These are phyloP conservation scores for Mallotus nudiflorus DNA, from an alignment of 345 rosid genomes.

Conservation along the genomic window DNA sequence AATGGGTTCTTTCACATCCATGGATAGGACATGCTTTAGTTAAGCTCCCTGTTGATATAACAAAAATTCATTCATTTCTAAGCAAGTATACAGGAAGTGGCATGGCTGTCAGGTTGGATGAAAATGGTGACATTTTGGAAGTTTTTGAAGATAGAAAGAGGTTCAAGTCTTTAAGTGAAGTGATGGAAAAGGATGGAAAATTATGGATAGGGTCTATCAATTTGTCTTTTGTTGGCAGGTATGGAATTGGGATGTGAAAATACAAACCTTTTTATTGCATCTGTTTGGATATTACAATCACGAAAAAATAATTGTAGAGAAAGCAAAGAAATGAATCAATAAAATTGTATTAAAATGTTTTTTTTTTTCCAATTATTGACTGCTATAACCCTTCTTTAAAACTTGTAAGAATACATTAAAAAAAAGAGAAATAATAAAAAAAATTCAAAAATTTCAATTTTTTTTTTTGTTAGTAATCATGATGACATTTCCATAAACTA, in stretches of 20 bases:
- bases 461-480: too few species aligned
- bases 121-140: slow-evolving; percentile 57
- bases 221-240: slow-evolving; percentile 16
- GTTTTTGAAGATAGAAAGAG: slow-evolving; percentile 2
- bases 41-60: slow-evolving; percentile 42
- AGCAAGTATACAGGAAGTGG: slow-evolving; percentile 49
- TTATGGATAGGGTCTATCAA: slow-evolving; percentile 23
- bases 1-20: slow-evolving; percentile 37
- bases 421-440: too few species aligned
- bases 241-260: not conserved
- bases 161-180: slow-evolving; percentile 19
- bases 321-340: too few species aligned
- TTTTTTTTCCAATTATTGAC: too few species aligned
- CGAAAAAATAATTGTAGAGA: too few species aligned
- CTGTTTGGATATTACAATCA: too few species aligned
- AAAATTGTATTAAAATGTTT: too few species aligned
- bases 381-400: too few species aligned
- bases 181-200: slow-evolving; percentile 8
- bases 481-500: too few species aligned
- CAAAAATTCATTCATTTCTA: slow-evolving; percentile 36
- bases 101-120: slow-evolving; percentile 61
- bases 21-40: slow-evolving; percentile 52
- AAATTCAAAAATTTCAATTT: too few species aligned
- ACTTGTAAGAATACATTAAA: too few species aligned
- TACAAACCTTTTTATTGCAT: not conserved